Base-by-base conservation (phyloP, 2,329 filamentous ascomycete genomes). In the Trichoderma asperellum region DNA sequence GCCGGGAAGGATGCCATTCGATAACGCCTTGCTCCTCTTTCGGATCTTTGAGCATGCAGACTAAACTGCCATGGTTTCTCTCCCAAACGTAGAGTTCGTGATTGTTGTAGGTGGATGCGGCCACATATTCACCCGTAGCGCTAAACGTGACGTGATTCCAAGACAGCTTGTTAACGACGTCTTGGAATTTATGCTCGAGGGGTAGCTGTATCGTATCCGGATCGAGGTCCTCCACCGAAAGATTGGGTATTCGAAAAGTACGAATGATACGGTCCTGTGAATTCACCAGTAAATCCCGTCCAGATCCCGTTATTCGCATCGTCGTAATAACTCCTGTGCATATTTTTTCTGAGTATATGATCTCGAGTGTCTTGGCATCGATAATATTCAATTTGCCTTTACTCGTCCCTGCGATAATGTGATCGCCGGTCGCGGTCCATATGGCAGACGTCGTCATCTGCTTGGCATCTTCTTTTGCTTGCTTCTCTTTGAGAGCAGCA, bases 71-170 rank as follows among this genome's bases (percentile, higher is more conserved):
- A 76, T 96, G 93, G 68, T 91, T 92, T 67, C 96, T 89, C 81
- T 99, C 96, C 96, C 95, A 98, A 34, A 98, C 94, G 80, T 98
- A 98, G 72, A 99, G 92, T 80, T 99, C 95, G 75, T 97, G 94
- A 76, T 99, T 99, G 85, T 98, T 98, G 79, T 94, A 97, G 2
- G 96, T 98, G 32, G 94, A 97, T 0, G 96, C 96, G 29, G 94
- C 94, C 52, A 99, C 94, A 77, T 98, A 98, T 80, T 99, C 96
- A 64, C 94, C 94, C 0, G 92, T 96, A 0, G 93, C 91, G 76
- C 93, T 97, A 79, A 99, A 98, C 0, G 94, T 94, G 70, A 97
- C 94, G 76, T 97, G 94, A 76, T 98, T 99, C 96, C 96, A 99
- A 7, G 92, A 94, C 14, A 98, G 83, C 56, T 92, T 89, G 77